phyloP scores from a whole-genome alignment of 2,329 filamentous ascomycete species.

The Pseudocercospora crystallina region DNA sequence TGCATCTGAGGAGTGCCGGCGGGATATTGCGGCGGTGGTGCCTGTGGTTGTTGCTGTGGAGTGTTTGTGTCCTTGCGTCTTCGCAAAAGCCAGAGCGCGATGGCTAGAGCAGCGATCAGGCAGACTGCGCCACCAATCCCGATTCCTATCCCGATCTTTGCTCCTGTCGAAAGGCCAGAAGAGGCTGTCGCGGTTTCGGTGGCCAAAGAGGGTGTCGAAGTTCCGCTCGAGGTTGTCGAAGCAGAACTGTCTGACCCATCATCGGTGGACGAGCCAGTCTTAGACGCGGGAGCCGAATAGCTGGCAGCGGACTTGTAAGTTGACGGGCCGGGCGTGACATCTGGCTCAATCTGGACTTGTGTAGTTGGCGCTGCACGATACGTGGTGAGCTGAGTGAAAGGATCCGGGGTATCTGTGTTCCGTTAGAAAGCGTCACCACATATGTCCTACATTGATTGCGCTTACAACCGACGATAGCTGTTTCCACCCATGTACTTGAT shows the following conservation, averaged over 20 bases:
- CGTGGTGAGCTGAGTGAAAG: slow-evolving; percentile 23
- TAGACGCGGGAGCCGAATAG: slow-evolving; percentile 7
- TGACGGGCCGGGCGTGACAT: slow-evolving; percentile 21
- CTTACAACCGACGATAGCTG: slow-evolving; percentile 28
- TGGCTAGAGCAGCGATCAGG: slow-evolving; percentile 18
- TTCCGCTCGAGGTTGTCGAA: background rate
- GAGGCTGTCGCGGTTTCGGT: background rate
- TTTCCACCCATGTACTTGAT: slow-evolving; percentile 26
- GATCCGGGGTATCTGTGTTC: slow-evolving; percentile 22
- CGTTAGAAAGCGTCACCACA: slow-evolving; percentile 1
- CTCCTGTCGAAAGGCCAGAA: slow-evolving; percentile 20
- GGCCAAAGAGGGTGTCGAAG: slow-evolving; percentile 1
- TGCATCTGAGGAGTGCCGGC: slow-evolving; percentile 10
- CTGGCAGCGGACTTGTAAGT: slow-evolving; percentile 16
- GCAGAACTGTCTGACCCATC: background rate
- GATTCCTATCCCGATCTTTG: slow-evolving; percentile 28
- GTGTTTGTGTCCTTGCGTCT: slow-evolving; percentile 12
- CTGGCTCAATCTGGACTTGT: slow-evolving; percentile 16
- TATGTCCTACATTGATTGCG: background rate
- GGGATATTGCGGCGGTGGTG: slow-evolving; percentile 3
- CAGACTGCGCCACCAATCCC: slow-evolving; percentile 23
- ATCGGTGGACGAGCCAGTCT: background rate
- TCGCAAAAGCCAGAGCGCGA: slow-evolving; percentile 17
- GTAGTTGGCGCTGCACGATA: slow-evolving; percentile 23
- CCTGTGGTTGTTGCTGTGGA: slow-evolving; percentile 1